phyloP scores from a whole-genome alignment of 768 basidiomycete genomes.

The Rhizopogon vesiculosus region DNA sequence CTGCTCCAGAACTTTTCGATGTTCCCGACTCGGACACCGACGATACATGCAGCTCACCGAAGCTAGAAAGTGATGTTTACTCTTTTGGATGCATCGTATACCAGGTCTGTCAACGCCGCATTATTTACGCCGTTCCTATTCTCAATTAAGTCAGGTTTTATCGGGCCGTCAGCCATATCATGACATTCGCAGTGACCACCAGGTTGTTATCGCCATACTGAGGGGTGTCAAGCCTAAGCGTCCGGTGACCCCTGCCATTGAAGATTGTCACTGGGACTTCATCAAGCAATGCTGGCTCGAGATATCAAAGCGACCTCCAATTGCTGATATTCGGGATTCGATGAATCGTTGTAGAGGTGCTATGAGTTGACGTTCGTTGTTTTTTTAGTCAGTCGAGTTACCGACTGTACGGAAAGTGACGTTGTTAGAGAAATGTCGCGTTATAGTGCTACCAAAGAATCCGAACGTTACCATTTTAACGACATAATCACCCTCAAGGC shows the following conservation, averaged over 20 bases:
- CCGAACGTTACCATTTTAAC: too few species aligned
- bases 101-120: background rate
- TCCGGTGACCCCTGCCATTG: background rate
- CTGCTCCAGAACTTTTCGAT: conserved; percentile 34
- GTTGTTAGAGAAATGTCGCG: too few species aligned
- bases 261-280: conserved; percentile 1
- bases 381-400: too few species aligned
- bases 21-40: conserved; percentile 19
- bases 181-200: conserved; percentile 8
- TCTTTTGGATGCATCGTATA: too few species aligned
- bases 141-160: background rate
- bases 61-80: background rate
- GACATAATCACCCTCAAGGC: too few species aligned
- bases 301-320: background rate
- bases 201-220: conserved; percentile 2
- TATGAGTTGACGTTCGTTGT: too few species aligned
- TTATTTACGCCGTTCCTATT: too few species aligned
- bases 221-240: conserved; percentile 1
- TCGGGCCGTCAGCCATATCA: conserved; percentile 14
- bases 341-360: background rate
- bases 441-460: too few species aligned
- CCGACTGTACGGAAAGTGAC: too few species aligned
- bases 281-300: conserved; percentile 3
- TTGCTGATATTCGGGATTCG: background rate
- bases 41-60: background rate